A percentile compares a stretch with the other conserved stretches of the same genome.
Conservation (phyloP, 2,329 filamentous ascomycete genomes). For the Teratosphaeria nubilosa region DNA sequence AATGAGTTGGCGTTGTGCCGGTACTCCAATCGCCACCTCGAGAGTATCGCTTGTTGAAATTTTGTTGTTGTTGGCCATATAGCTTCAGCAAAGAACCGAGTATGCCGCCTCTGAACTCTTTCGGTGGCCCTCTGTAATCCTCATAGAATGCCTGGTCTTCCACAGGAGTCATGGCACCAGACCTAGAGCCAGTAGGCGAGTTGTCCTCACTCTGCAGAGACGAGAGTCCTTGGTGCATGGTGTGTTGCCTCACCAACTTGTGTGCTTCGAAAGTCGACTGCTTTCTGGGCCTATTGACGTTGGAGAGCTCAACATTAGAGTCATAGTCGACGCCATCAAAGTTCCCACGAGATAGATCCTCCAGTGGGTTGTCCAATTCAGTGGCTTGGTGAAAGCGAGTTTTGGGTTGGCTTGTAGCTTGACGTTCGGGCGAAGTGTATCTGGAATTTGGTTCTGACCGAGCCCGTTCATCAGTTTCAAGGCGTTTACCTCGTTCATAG, state of each 20-base stretch:
- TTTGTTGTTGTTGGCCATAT: slow-evolving; percentile 38
- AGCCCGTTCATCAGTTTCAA: slow-evolving; percentile 21
- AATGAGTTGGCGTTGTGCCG: slow-evolving; percentile 27
- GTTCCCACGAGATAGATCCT: slow-evolving; percentile 17
- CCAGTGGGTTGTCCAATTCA: slow-evolving; percentile 17
- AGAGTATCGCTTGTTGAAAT: slow-evolving; percentile 12
- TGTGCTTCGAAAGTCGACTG: slow-evolving; percentile 32
- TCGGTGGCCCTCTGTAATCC: slow-evolving; percentile 56
- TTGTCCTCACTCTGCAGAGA: slow-evolving; percentile 5
- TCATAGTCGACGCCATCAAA: slow-evolving; percentile 20
- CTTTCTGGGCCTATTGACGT: slow-evolving; percentile 12
- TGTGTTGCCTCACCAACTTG: slow-evolving; percentile 34
- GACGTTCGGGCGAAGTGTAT: slow-evolving; percentile 17
- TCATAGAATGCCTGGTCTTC: slow-evolving; percentile 43
- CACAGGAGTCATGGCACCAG: slow-evolving; percentile 40
- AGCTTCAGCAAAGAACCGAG: slow-evolving; percentile 63
- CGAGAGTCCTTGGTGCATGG: slow-evolving; percentile 10
- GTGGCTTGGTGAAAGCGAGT: not conserved
- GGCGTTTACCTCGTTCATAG: slow-evolving; percentile 25
- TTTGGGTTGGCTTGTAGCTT: not conserved
- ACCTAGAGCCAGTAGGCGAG: slow-evolving; percentile 24
- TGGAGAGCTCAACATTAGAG: slow-evolving; percentile 5
- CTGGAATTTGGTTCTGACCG: slow-evolving; percentile 22
- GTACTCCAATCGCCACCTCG: slow-evolving; percentile 18
- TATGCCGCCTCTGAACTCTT: slow-evolving; percentile 62